Evolutionary conservation across 139 green algal species (phyloP), one percentile per base, ranked within the genome.

Genomic region (Pleodorina starrii): DNA sequence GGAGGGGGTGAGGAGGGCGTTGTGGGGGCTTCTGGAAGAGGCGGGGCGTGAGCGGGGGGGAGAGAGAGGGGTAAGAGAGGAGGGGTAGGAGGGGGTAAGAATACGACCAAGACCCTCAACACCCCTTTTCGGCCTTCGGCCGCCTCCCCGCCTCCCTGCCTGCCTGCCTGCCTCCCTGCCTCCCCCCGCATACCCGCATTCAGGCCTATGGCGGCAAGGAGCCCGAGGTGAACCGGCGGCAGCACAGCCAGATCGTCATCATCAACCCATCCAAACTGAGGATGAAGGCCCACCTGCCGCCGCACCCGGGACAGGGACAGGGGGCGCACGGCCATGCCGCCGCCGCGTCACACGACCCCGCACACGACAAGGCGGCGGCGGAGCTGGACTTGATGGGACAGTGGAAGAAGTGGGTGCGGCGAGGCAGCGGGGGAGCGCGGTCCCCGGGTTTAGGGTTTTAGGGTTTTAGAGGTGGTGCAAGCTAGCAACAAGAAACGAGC

Each of bases 251-350:
- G 32, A 91, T 93, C 51, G 85, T 93, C 42, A 78, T 93, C 50
- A 50, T 93, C 29, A 93, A 93, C 84, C 91, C 91, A 44, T 89
- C 68, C 84, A 93, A 93, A 84, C 75, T 91, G 59, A 29, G 84
- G 42, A 88, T 80, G 68, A 42, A 14, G 81, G 1, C 81, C 43
- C 29, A 4, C 32, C 29, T 78, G 43, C 81, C 81, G 14, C 81
- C 63, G n/a, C 43, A 60, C 17, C 59, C 54, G 12, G n/a, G n/a
- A n/a, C n/a, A n/a, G n/a, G n/a, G n/a, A n/a, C n/a, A n/a, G n/a
- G 50, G 7, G 54, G 60, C 48, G 1, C 40, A 46, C 36, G 27
- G 36, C 50, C 35, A 42, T 3, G 7, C 36, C 57, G 54, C 27
- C 79, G 23, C 25, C 40, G 42, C 72, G 9, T 73, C 14, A 11